Base-by-base conservation (phyloP, 768 basidiomycete genomes). In the Suillus weaverae region DNA sequence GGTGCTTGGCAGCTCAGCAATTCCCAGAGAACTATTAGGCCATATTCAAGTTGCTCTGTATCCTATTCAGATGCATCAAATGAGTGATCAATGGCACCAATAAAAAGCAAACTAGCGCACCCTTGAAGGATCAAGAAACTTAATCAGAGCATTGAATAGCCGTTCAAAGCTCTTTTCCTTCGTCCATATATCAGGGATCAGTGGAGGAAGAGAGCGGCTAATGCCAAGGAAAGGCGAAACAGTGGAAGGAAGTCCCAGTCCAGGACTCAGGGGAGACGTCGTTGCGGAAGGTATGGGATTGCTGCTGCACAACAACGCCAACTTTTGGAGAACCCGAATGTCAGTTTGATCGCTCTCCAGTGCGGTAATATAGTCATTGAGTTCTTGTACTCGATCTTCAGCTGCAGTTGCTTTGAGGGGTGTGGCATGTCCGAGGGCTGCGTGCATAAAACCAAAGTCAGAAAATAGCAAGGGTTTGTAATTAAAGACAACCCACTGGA, bases 11-110 rank as follows among this genome's bases (percentile, higher is more conserved):
- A 84, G 71, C 89, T 89, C 6, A 96, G 78, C 72, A 94, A 81
- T 75, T 95, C 94, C 90, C 91, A 95, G 13, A 94, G 71, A 38
- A 92, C 80, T 64, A 95, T 90, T 68, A 96, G 77, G 33, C 87
- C 94, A 70, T 93, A 92, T 72, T 91, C 89, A 33, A 95, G 79
- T 62, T 84, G 80, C 68, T 89, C 86, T 55, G 84, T 84, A 57
- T 78, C 79, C 91, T 95, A 71, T 39, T 61, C 60, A 30, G 59
- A 63, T 22, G 10, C 4, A 16, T 60, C n/a, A 53, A 9, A 64
- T 57, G 9, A 51, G 53, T 10, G 64, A 44, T 62, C 11, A 5
- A 20, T 36, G 56, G 1, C 46, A 33, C 20, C 53, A 30, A 53
- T n/a, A 30, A 61, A 61, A 60, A 50, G 33, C 39, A 61, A 60